Base-by-base conservation (phyloP, 495 filamentous ascomycete genomes). In the Neurospora discreta region DNA sequence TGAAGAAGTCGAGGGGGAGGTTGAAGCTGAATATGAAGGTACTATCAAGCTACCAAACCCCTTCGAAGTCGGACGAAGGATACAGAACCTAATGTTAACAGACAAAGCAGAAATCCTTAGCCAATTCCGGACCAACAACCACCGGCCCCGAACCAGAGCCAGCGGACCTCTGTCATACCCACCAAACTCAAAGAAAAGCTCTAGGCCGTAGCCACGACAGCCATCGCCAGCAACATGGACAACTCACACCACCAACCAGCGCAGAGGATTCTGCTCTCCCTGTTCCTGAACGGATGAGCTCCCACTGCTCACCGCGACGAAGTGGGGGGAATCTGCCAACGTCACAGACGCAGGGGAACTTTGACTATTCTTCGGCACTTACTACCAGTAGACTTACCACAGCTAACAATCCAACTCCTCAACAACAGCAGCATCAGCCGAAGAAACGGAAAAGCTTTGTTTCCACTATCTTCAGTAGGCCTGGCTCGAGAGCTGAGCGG, bases 381-480 rank as follows among this genome's bases (percentile, higher is more conserved):
- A 8, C 11, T 30, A 3, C 11, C 4, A 33, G 16, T 2, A 16
- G 26, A 33, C 52, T 7, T 65, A 33, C 13, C 3, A 18, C 26
- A 5, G 46, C 46, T 2, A 20, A 44, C 9, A 44, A 11, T n/a
- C 39, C 43, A 18, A 44, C 23, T 11, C 3, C 10, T 16, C 68
- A 39, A 15, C 70, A 72, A 3, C 39, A 52, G 16, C 77, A 79
- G 44, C 84, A 82, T 74, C 76, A 74, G 26, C 77, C 83, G 52
- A 84, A 77, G 71, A 81, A 81, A 75, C 78, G 84, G 76, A 87
- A 81, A 79, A 89, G 87, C 71, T 86, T 88, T 71, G 80, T 88
- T 41, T 78, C 81, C 11, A 79, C 81, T 15, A 76, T 84, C 18
- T 87, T 88, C 75, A 79, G 80, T 18, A 78, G 81, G 69, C 80